These are phyloP conservation scores for Pichia insulana DNA, from an alignment of 805 yeast species.

Conservation along the genomic window DNA sequence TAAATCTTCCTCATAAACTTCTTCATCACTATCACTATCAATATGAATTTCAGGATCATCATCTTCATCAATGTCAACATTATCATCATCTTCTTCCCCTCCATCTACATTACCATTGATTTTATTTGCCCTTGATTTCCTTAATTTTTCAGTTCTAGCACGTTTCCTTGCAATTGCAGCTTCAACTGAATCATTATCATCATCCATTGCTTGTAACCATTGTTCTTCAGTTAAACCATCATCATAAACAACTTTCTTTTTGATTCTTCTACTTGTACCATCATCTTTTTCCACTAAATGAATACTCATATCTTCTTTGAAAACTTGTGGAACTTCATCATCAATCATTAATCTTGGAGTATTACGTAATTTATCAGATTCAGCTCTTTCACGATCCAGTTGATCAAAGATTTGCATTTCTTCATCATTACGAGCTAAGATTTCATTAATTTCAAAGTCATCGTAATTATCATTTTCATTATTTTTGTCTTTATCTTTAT, in stretches of 20 bases:
- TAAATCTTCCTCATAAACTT: conserved; percentile 10
- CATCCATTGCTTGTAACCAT: conserved; percentile 72
- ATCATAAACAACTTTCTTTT: conserved; percentile 52
- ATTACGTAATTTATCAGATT: conserved; percentile 26
- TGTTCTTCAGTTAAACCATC: conserved; percentile 70
- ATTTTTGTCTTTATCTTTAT: conserved; percentile 37
- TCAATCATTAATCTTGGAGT: conserved; percentile 50
- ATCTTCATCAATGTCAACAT: conserved; percentile 1
- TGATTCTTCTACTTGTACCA: conserved; percentile 54
- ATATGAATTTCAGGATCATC: conserved; percentile 6
- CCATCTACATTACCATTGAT: conserved; percentile 16
- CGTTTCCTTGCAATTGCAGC: conserved; percentile 49
- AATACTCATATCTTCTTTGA: conserved; percentile 49
- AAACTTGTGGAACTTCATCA: conserved; percentile 72
- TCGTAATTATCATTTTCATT: conserved; percentile 45
- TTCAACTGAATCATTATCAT: conserved; percentile 56
- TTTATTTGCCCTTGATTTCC: conserved; percentile 17
- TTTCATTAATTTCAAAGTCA: conserved; percentile 62
- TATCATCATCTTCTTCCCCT: conserved; percentile 9
- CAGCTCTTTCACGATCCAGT: conserved; percentile 50
- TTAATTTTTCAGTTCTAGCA: conserved; percentile 30
- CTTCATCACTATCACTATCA: conserved; percentile 9
- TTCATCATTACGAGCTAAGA: conserved; percentile 58
- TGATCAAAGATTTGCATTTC: conserved; percentile 48
- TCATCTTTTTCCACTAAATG: conserved; percentile 33